phyloP scores from a whole-genome alignment of 2,329 filamentous ascomycete genomes.

The Nemania sp. region DNA sequence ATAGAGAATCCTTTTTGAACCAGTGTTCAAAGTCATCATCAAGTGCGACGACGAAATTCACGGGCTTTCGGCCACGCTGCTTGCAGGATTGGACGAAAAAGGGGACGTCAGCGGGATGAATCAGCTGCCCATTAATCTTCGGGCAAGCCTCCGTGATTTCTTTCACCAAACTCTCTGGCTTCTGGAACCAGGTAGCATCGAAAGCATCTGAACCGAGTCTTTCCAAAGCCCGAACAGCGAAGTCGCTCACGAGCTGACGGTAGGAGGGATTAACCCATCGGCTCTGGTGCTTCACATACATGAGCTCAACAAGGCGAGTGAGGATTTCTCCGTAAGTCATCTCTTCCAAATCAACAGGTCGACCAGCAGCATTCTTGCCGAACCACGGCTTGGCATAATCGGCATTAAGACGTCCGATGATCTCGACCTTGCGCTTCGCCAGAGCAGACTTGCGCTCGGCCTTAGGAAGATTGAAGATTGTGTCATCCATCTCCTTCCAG shows the following conservation, averaged over 20 bases:
- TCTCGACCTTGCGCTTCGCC: constrained; percentile 78
- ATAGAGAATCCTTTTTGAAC: constrained; percentile 99
- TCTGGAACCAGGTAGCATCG: not conserved
- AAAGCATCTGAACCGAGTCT: not conserved
- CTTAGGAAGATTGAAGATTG: constrained; percentile 95
- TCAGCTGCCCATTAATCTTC: constrained; percentile 83
- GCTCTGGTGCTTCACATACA: constrained; percentile 87
- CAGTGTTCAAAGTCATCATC: constrained; percentile 98
- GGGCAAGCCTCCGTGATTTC: constrained; percentile 63
- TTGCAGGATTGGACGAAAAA: constrained; percentile 93
- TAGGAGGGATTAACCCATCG: constrained; percentile 90
- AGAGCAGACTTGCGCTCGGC: constrained; percentile 85
- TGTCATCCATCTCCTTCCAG: constrained; percentile 98
- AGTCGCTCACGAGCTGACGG: constrained; percentile 7
- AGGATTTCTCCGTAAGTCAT: constrained; percentile 94
- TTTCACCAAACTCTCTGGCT: no score
- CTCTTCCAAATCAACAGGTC: constrained; percentile 86
- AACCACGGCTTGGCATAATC: constrained; percentile 99
- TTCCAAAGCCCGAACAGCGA: not conserved
- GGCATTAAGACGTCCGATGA: constrained; percentile 92
- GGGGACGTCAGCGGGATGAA: constrained; percentile 97
- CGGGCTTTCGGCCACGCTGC: constrained; percentile 89
- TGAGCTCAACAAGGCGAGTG: constrained; percentile 81
- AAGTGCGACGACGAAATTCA: constrained; percentile 89
- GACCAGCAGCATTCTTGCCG: constrained; percentile 76